These are phyloP conservation scores for Stellera chamaejasme DNA, from an alignment of 345 rosid species.

Conservation along the genomic window DNA sequence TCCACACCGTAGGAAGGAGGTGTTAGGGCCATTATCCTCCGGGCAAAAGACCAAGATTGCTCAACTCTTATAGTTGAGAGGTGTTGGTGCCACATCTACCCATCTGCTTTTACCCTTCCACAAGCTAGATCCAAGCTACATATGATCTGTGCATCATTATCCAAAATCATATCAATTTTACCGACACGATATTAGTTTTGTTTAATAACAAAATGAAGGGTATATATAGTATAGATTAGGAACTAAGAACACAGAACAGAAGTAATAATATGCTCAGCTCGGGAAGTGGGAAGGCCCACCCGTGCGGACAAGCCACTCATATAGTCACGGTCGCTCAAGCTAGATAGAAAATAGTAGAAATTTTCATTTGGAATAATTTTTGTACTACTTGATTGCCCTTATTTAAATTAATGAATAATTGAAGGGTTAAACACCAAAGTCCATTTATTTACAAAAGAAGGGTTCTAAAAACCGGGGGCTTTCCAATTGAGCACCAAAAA, in stretches of 20 bases:
- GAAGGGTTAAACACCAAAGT: slow-evolving; percentile 18
- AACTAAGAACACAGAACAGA: slow-evolving; percentile 2
- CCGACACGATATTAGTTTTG: too few relatives aligned
- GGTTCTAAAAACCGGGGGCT: slow-evolving; percentile 4
- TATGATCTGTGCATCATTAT: too few relatives aligned
- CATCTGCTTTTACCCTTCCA: too few relatives aligned
- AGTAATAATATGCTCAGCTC: slow-evolving; percentile 39
- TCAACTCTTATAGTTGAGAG: too few relatives aligned
- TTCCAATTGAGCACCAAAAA: slow-evolving; percentile 18
- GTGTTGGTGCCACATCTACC: too few relatives aligned
- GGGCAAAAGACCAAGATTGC: too few relatives aligned
- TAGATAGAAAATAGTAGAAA: too few relatives aligned
- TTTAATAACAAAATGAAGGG: slow-evolving; percentile 3
- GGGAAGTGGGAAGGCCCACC: slow-evolving; percentile 55
- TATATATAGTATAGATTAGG: slow-evolving; percentile 17
- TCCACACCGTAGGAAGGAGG: too few relatives aligned
- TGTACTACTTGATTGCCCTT: slow-evolving; percentile 10
- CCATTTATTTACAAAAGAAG: slow-evolving; percentile 13
- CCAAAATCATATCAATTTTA: too few relatives aligned
- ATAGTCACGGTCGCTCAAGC: slow-evolving; percentile 29
- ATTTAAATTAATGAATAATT: slow-evolving; percentile 11
- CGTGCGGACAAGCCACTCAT: slow-evolving; percentile 56
- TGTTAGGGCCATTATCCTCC: too few relatives aligned
- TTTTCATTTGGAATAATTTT: not conserved
- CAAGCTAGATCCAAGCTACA: too few relatives aligned